These are phyloP conservation scores for Sicyos baderoa DNA, from an alignment of 306 rosid genomes.

Conservation along the genomic window DNA sequence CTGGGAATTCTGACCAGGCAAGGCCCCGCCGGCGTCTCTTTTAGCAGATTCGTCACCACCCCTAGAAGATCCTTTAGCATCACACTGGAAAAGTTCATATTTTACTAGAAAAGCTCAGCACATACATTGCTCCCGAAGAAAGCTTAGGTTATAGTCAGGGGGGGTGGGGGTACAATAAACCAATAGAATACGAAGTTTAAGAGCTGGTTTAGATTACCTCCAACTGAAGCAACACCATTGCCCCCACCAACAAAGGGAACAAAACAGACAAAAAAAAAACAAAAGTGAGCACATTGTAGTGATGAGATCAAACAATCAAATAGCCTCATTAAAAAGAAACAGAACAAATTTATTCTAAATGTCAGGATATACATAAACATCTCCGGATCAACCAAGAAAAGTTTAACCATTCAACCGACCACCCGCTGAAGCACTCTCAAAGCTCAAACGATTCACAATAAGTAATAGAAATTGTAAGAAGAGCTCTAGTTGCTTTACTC, in stretches of 20 bases:
- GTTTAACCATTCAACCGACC: background rate
- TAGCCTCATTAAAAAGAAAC: background rate
- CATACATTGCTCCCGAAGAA: background rate
- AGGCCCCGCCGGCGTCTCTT: constrained; percentile 46
- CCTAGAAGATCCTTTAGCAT: constrained; percentile 75
- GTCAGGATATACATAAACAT: background rate
- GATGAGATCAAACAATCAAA: background rate
- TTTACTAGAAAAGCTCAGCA: constrained; percentile 23
- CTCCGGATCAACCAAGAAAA: background rate
- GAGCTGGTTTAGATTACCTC: constrained; percentile 50
- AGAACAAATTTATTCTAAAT: background rate
- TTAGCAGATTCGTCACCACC: constrained; percentile 65
- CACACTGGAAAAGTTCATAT: constrained; percentile 55
- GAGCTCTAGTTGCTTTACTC: background rate
- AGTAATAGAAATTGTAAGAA: background rate
- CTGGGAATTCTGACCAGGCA: constrained; percentile 62
- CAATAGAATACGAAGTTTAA: constrained; percentile 14
- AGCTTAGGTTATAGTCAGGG: background rate
- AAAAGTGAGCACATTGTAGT: constrained; percentile 25
- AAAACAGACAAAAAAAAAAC: constrained; percentile 2
- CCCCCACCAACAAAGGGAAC: constrained; percentile 26
- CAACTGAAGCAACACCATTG: constrained; percentile 36
- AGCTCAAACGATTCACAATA: background rate
- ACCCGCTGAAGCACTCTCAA: background rate
- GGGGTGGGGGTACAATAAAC: constrained; percentile 8